A percentile compares a stretch with the other conserved stretches of the same genome.
phyloP scores from a whole-genome alignment of 306 rosid genomes.

The Quercus bicolor region DNA sequence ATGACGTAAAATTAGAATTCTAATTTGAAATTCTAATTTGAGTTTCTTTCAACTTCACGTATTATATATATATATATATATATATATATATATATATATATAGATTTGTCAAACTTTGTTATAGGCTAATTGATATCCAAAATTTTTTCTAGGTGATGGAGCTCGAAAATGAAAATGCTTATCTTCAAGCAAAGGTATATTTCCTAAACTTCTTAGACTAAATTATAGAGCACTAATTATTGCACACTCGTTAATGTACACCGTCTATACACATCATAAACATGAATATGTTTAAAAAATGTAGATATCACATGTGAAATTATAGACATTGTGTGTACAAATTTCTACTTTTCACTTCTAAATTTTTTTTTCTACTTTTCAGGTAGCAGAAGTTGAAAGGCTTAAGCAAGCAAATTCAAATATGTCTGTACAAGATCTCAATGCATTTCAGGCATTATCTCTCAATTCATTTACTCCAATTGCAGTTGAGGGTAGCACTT shows the following conservation, averaged over 20 bases:
- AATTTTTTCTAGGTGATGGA: slow-evolving; percentile 56
- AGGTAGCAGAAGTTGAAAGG: slow-evolving; percentile 85
- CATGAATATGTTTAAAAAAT: not conserved
- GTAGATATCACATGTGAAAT: no score
- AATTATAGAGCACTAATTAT: no score
- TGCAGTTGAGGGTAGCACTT: slow-evolving; percentile 52
- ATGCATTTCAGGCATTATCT: slow-evolving; percentile 74
- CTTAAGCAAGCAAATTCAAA: slow-evolving; percentile 65
- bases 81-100: no score
- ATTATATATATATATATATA: no score
- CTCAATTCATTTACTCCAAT: slow-evolving; percentile 66
- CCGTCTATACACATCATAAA: no score
- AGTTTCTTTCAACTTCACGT: no score
- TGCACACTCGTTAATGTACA: no score
- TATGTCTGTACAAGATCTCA: slow-evolving; percentile 62
- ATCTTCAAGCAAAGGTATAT: slow-evolving; percentile 75
- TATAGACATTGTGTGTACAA: no score
- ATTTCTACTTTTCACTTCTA: not conserved
- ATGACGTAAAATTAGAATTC: no score
- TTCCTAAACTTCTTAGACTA: not conserved
- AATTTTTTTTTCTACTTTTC: not conserved
- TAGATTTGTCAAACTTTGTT: not conserved
- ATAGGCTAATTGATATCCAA: not conserved
- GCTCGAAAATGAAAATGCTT: slow-evolving; percentile 82
- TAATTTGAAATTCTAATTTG: no score